A percentile compares a stretch with the other conserved stretches of the same genome.
phyloP scores from a whole-genome alignment of 2,329 filamentous ascomycete species.

The Chalaropsis ovoidea region DNA sequence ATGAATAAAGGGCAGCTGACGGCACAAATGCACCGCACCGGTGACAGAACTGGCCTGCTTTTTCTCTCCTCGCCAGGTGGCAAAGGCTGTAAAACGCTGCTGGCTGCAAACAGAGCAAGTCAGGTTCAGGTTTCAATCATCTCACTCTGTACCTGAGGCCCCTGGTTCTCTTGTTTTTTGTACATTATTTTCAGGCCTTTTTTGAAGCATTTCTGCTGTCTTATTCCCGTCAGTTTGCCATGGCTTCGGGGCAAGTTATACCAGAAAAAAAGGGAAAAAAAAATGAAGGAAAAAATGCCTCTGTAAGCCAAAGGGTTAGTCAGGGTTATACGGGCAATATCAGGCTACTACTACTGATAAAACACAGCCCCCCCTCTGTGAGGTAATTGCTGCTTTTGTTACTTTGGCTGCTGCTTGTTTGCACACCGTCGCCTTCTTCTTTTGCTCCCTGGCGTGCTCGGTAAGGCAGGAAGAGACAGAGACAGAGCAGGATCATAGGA shows the following conservation, averaged over 20 bases:
- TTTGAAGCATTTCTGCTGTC: neutral
- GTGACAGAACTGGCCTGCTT: neutral
- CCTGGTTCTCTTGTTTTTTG: neutral
- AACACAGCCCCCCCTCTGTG: neutral
- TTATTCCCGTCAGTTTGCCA: neutral
- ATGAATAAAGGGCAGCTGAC: no score
- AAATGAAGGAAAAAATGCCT: no score
- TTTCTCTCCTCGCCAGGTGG: neutral
- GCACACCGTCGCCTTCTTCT: neutral
- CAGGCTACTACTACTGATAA: neutral
- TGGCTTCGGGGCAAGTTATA: neutral
- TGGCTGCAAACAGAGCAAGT: constrained; percentile 1
- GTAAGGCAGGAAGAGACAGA: constrained; percentile 3
- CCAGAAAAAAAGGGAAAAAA: no score
- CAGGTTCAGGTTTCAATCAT: constrained; percentile 3
- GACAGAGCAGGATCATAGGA: neutral
- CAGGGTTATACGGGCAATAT: neutral
- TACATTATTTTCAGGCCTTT: neutral
- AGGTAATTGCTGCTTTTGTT: neutral
- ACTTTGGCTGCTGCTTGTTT: neutral
- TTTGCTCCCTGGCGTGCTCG: neutral
- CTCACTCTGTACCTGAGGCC: constrained; percentile 6
- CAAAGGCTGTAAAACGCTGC: neutral
- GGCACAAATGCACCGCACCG: neutral
- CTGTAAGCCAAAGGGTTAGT: neutral